A percentile compares a stretch with the other conserved stretches of the same genome.
Evolutionary conservation across 805 yeast species (phyloP).

Genomic region (Starmerella gropengiesseri): DNA sequence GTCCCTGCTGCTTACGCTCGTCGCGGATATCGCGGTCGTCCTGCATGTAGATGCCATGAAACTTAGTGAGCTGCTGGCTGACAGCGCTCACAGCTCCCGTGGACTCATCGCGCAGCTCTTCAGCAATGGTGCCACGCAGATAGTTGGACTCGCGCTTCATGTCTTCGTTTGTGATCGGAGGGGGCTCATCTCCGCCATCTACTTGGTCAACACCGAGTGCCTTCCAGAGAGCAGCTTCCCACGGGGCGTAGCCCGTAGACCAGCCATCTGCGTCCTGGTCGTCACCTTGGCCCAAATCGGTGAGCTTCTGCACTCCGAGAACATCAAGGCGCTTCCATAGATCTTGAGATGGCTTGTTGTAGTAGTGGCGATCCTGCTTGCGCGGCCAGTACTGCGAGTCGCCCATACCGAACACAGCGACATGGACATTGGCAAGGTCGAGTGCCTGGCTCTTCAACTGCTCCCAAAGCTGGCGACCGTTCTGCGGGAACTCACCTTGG

Average conservation of each 20-base stretch:
- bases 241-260: slow-evolving; percentile 76
- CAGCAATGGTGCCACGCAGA: slow-evolving; percentile 86
- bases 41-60: slow-evolving; percentile 98
- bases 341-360: slow-evolving; percentile 82
- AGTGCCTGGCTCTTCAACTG: slow-evolving; percentile 50
- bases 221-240: slow-evolving; percentile 82
- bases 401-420: slow-evolving; percentile 66
- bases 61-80: slow-evolving; percentile 90
- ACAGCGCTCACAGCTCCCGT: slow-evolving; percentile 87
- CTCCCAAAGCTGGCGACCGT: slow-evolving; percentile 72
- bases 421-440: slow-evolving; percentile 39
- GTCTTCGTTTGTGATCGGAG: slow-evolving; percentile 89
- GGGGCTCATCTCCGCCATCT: slow-evolving; percentile 80
- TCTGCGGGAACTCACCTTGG: slow-evolving; percentile 79
- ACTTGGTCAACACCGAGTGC: slow-evolving; percentile 77
- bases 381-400: slow-evolving; percentile 93
- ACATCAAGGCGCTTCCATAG: slow-evolving; percentile 51
- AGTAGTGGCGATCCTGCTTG: slow-evolving; percentile 86
- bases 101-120: slow-evolving; percentile 65
- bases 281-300: slow-evolving; percentile 81
- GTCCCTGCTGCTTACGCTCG: slow-evolving; percentile 78
- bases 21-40: slow-evolving; percentile 96
- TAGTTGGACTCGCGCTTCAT: slow-evolving; percentile 79
- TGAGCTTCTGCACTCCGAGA: slow-evolving; percentile 63
- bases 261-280: slow-evolving; percentile 97